These are phyloP conservation scores for Pythium phragmiticola DNA, from an alignment of 352 stramenopile species.

Conservation along the genomic window DNA sequence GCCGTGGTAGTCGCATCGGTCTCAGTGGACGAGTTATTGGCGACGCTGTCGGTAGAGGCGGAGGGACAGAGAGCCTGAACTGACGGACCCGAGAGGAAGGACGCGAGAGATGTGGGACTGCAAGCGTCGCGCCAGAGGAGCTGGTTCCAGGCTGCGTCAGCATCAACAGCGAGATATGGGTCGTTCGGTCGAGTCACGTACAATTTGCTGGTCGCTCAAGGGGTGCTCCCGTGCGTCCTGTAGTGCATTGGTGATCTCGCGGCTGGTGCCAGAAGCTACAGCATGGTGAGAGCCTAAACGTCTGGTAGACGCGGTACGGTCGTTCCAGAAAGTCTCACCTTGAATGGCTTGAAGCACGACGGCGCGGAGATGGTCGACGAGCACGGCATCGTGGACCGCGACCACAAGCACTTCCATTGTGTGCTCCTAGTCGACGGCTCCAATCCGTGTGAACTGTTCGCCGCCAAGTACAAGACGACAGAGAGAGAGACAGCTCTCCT, in stretches of 20 bases:
- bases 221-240: not conserved
- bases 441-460: no score
- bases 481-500: no score
- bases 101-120: not conserved
- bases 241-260: not conserved
- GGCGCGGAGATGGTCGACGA: constrained; percentile 12
- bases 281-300: not conserved
- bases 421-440: no score
- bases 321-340: not conserved
- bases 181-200: not conserved
- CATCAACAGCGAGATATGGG: no score
- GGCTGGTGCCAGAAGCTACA: not conserved
- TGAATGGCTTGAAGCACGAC: constrained; percentile 10
- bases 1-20: not conserved
- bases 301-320: not conserved
- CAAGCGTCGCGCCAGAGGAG: constrained; percentile 14
- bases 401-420: constrained; percentile 19
- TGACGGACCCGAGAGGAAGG: not conserved
- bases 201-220: constrained; percentile 4
- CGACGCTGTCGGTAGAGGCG: not conserved
- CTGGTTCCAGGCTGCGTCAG: not conserved
- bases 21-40: constrained; percentile 1
- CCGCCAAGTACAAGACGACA: no score
- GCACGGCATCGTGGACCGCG: constrained; percentile 7
- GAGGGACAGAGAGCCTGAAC: not conserved